Conservation (phyloP, 768 basidiomycete genomes). For the Suillus luteus region DNA sequence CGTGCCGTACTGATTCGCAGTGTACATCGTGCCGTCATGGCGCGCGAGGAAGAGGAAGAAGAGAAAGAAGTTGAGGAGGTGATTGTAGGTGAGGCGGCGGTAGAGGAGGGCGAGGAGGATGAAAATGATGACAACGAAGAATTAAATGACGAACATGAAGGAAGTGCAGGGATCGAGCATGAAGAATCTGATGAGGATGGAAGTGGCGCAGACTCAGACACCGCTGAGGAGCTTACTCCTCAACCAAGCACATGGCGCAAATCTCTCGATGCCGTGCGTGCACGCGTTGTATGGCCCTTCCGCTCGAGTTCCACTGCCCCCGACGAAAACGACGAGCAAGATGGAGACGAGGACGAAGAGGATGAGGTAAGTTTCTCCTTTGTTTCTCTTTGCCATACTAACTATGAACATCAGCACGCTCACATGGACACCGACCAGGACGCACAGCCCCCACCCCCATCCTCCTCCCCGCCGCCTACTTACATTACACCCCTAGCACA, state of each 20-base stretch:
- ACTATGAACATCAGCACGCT: background rate
- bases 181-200: slow-evolving; percentile 17
- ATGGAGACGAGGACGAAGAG: slow-evolving; percentile 25
- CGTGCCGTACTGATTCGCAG: slow-evolving; percentile 71
- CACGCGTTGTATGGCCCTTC: slow-evolving; percentile 30
- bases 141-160: slow-evolving; percentile 15
- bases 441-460: slow-evolving; percentile 4
- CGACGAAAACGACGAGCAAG: slow-evolving; percentile 23
- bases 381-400: background rate
- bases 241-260: slow-evolving; percentile 32
- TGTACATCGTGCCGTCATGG: slow-evolving; percentile 60
- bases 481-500: background rate
- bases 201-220: slow-evolving; percentile 15
- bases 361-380: slow-evolving; percentile 12
- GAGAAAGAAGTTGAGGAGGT: slow-evolving; percentile 51
- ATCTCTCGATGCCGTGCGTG: slow-evolving; percentile 36
- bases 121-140: slow-evolving; percentile 30
- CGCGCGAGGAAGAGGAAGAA: slow-evolving; percentile 51
- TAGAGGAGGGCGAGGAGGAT: slow-evolving; percentile 36
- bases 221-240: slow-evolving; percentile 11
- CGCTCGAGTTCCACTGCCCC: slow-evolving; percentile 28
- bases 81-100: slow-evolving; percentile 50
- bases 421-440: slow-evolving; percentile 10
- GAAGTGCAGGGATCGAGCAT: slow-evolving; percentile 13
- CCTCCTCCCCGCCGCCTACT: background rate